These are phyloP conservation scores for Mortierella antarctica DNA, from an alignment of 192 early-diverging fungal genomes.

Conservation along the genomic window DNA sequence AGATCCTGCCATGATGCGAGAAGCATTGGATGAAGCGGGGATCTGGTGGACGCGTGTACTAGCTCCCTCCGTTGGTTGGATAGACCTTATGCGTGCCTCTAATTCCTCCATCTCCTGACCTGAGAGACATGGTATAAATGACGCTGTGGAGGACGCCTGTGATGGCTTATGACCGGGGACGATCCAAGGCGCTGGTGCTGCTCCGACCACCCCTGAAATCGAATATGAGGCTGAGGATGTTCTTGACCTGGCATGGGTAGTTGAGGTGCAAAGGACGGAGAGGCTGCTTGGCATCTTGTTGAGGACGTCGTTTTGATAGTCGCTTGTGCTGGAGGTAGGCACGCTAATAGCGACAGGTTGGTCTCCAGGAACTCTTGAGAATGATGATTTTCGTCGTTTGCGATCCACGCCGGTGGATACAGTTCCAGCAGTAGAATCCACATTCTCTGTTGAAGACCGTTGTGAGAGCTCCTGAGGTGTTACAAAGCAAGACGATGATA, in stretches of 20 bases:
- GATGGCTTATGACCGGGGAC: neutral
- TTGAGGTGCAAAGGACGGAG: constrained; percentile 2
- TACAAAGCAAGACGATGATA: too few species aligned
- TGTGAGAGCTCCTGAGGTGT: too few species aligned
- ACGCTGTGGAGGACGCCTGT: neutral
- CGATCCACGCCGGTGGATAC: too few species aligned
- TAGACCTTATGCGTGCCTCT: neutral
- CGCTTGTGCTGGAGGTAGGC: neutral
- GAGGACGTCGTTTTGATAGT: constrained; percentile 15
- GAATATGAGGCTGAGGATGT: neutral
- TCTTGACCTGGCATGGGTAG: constrained; percentile 1
- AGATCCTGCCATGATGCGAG: neutral
- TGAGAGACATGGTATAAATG: constrained; percentile 7
- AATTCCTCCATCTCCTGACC: constrained; percentile 1
- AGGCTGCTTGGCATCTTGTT: constrained; percentile 14
- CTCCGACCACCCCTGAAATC: too few species aligned
- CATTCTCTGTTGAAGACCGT: too few species aligned
- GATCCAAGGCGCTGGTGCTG: too few species aligned
- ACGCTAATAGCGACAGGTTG: neutral
- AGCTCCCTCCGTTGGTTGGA: too few species aligned
- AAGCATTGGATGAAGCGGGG: neutral
- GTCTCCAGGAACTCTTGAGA: neutral
- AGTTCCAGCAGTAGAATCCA: neutral
- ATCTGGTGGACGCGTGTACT: neutral
- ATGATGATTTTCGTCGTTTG: too few species aligned